Conservation (phyloP, 768 basidiomycete species). For the Austroboletus festivus region DNA sequence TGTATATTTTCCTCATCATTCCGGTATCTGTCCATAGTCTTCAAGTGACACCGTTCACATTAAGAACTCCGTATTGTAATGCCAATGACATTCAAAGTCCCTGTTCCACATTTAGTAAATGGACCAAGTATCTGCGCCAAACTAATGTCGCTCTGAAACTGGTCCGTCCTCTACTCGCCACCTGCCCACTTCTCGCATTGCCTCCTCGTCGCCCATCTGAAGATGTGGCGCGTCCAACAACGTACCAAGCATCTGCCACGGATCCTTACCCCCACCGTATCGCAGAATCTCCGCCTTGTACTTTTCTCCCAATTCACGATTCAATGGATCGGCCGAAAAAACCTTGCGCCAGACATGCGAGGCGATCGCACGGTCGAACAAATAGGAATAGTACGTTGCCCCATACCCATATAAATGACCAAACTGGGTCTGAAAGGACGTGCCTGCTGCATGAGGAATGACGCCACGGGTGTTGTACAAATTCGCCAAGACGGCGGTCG, state of each 20-base stretch:
- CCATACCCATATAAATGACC: conserved; percentile 95
- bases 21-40: no score
- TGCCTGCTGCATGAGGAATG: conserved; percentile 79
- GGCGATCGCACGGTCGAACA: conserved; percentile 95
- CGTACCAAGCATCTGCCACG: conserved; percentile 87
- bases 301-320: conserved; percentile 73
- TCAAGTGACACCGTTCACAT: no score
- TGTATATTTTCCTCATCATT: no score
- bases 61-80: no score
- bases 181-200: conserved; percentile 86
- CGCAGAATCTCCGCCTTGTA: conserved; percentile 73
- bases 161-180: conserved; percentile 85
- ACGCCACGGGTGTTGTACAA: conserved; percentile 70
- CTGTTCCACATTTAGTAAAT: no score
- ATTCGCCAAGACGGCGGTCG: conserved; percentile 60
- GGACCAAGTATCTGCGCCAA: neutral
- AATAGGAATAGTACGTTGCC: conserved; percentile 96
- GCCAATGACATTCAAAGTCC: no score
- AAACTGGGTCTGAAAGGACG: conserved; percentile 94
- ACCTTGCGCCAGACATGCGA: conserved; percentile 83
- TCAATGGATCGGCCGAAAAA: conserved; percentile 66
- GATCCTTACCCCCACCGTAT: conserved; percentile 87
- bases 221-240: conserved; percentile 65
- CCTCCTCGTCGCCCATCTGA: conserved; percentile 67
- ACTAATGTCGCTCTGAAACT: conserved; percentile 56